A percentile compares a stretch with the other conserved stretches of the same genome.
These are phyloP conservation scores for Arabidopsis arenosa DNA, from an alignment of 345 rosid species.

Conservation along the genomic window DNA sequence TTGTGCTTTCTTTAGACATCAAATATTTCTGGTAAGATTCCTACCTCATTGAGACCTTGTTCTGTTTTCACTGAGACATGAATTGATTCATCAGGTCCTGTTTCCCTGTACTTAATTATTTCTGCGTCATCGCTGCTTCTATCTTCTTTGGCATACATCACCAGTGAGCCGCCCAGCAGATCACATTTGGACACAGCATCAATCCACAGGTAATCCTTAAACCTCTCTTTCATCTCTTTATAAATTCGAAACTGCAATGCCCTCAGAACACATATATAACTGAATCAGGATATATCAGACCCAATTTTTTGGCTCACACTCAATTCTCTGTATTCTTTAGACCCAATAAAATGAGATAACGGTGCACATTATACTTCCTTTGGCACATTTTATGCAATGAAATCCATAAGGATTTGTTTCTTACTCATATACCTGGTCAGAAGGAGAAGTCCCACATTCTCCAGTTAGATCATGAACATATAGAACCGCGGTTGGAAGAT, in stretches of 20 bases:
- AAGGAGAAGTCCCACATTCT: constrained; percentile 91
- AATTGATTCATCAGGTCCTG: constrained; percentile 76
- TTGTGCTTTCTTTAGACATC: constrained; percentile 13
- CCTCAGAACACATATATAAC: constrained; percentile 26
- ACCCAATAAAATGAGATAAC: background rate
- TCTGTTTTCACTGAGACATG: constrained; percentile 71
- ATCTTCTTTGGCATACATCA: constrained; percentile 63
- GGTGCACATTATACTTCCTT: background rate
- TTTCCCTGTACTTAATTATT: constrained; percentile 59
- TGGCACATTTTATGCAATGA: background rate
- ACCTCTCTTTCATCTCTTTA: constrained; percentile 80
- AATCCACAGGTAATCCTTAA: constrained; percentile 72
- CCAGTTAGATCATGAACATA: constrained; percentile 96
- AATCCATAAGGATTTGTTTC: constrained; percentile 18
- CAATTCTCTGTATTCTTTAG: constrained; percentile 15
- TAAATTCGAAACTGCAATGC: constrained; percentile 71
- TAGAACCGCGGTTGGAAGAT: constrained; percentile 88
- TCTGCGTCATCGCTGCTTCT: constrained; percentile 53
- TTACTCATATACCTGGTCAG: constrained; percentile 72
- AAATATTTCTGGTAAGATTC: constrained; percentile 4
- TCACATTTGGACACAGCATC: constrained; percentile 93
- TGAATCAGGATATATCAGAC: constrained; percentile 8
- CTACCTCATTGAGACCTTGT: constrained; percentile 75
- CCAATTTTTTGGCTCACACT: background rate
- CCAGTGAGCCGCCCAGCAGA: constrained; percentile 64